A percentile compares a stretch with the other conserved stretches of the same genome.
These are phyloP conservation scores for Conticribra guillardii DNA, from an alignment of 108 stramenopile species.

Conservation along the genomic window DNA sequence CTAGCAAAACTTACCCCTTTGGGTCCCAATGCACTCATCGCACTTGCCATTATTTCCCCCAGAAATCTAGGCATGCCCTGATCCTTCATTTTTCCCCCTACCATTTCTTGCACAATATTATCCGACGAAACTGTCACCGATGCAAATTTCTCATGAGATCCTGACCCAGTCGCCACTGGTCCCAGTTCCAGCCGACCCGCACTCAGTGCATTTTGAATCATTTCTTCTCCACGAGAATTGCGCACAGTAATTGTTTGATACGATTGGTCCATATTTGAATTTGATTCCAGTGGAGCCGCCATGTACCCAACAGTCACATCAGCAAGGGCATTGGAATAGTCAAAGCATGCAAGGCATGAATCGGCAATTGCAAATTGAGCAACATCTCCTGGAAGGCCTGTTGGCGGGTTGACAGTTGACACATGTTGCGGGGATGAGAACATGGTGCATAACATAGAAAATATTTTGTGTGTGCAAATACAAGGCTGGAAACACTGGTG, in stretches of 20 bases:
- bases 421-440: too few relatives aligned
- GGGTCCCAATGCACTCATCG: conserved; percentile 63
- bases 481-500: too few relatives aligned
- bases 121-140: conserved; percentile 68
- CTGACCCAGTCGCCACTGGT: conserved; percentile 55
- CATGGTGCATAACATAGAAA: too few relatives aligned
- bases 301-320: conserved; percentile 89
- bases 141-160: conserved; percentile 67
- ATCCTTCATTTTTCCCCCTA: conserved; percentile 54
- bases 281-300: conserved; percentile 66
- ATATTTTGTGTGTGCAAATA: too few relatives aligned
- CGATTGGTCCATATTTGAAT: conserved; percentile 61
- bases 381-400: conserved; percentile 72
- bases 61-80: conserved; percentile 70
- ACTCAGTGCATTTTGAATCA: conserved; percentile 65
- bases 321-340: conserved; percentile 85
- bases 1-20: conserved; percentile 82
- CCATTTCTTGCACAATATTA: conserved; percentile 62
- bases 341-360: conserved; percentile 82
- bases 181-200: conserved; percentile 53
- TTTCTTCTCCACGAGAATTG: conserved; percentile 63
- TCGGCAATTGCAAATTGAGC: conserved; percentile 78
- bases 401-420: too few relatives aligned
- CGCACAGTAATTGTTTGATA: conserved; percentile 78
- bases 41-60: conserved; percentile 69